Evolutionary conservation across 805 yeast genomes (phyloP).

Genomic region (Yamadazyma akitaensis): DNA sequence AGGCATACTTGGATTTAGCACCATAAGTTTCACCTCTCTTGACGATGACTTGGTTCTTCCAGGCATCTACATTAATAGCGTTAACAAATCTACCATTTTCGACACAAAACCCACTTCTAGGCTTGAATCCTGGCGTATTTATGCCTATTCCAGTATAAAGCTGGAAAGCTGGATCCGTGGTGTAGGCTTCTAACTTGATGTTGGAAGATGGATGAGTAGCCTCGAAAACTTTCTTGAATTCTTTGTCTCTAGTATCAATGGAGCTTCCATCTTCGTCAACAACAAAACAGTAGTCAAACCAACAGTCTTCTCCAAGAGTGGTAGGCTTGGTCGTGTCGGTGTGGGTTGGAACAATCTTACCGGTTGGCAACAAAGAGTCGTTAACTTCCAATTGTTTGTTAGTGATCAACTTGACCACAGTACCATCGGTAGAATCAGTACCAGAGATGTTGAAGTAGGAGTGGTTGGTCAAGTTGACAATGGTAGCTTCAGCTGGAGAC

Average conservation of each 20-base stretch:
- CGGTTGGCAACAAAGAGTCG: slow-evolving; percentile 43
- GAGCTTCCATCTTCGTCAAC: slow-evolving; percentile 29
- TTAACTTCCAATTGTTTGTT: slow-evolving; percentile 43
- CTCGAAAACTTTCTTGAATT: slow-evolving; percentile 35
- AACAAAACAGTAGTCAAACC: slow-evolving; percentile 49
- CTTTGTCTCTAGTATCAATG: slow-evolving; percentile 47
- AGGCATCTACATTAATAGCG: slow-evolving; percentile 46
- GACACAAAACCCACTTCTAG: slow-evolving; percentile 56
- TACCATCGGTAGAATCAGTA: slow-evolving; percentile 28
- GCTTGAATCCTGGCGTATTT: slow-evolving; percentile 30
- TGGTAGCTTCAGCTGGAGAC: slow-evolving; percentile 40
- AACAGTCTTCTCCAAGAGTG: slow-evolving; percentile 19
- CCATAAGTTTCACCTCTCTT: slow-evolving; percentile 54
- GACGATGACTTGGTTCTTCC: slow-evolving; percentile 46
- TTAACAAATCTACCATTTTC: slow-evolving; percentile 60
- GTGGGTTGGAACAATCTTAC: slow-evolving; percentile 29
- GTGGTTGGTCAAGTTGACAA: slow-evolving; percentile 60
- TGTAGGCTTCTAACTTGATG: slow-evolving; percentile 38
- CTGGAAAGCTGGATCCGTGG: slow-evolving; percentile 69
- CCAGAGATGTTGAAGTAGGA: slow-evolving; percentile 52
- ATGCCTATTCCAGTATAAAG: slow-evolving; percentile 60
- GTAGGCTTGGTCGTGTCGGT: slow-evolving; percentile 20
- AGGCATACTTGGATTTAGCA: slow-evolving; percentile 34
- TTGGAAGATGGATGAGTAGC: slow-evolving; percentile 45
- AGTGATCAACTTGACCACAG: slow-evolving; percentile 32